Conservation (phyloP, 2,329 filamentous ascomycete species). For the Neocucurbitaria cava region DNA sequence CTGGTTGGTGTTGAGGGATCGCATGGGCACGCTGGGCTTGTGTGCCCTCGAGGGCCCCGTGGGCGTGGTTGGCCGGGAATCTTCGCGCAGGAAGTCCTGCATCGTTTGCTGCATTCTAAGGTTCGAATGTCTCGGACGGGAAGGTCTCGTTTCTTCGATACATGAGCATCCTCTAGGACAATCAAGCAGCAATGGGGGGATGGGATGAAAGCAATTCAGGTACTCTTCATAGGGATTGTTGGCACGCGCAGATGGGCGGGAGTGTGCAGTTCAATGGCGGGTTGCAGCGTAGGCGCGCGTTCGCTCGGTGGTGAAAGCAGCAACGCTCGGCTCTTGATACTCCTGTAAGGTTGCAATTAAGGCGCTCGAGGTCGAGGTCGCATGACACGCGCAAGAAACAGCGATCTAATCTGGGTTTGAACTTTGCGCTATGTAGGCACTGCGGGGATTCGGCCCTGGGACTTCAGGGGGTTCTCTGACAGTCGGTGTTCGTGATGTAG, state of each 20-base stretch:
- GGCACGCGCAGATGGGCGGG: conserved; percentile 11
- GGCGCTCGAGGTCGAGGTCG: conserved; percentile 18
- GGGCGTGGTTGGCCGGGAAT: conserved; percentile 39
- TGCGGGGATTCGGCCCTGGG: conserved; percentile 16
- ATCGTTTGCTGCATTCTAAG: conserved; percentile 20
- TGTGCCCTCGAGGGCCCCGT: conserved; percentile 32
- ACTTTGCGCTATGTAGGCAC: conserved; percentile 20
- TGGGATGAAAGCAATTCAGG: conserved; percentile 15
- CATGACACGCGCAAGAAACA: conserved; percentile 30
- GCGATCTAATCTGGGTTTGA: conserved; percentile 22
- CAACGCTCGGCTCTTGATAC: not conserved
- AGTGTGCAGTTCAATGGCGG: conserved; percentile 13
- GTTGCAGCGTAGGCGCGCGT: conserved; percentile 9
- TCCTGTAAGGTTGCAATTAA: conserved; percentile 1
- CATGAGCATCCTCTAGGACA: conserved; percentile 39
- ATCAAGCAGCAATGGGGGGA: conserved; percentile 16
- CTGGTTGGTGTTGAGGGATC: conserved; percentile 39
- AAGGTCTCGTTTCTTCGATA: conserved; percentile 21
- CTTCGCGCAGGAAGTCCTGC: conserved; percentile 31
- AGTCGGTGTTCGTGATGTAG: conserved; percentile 23
- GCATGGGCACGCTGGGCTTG: conserved; percentile 33
- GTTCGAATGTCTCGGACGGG: conserved; percentile 24
- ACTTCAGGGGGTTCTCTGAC: conserved; percentile 23
- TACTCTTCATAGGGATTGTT: conserved; percentile 14
- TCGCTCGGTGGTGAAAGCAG: conserved; percentile 2